Percentiles rank a stretch among this genome's conserved stretches.
phyloP scores from a whole-genome alignment of 1,139 yeast species.

The Blastobotrys arbuscula region DNA sequence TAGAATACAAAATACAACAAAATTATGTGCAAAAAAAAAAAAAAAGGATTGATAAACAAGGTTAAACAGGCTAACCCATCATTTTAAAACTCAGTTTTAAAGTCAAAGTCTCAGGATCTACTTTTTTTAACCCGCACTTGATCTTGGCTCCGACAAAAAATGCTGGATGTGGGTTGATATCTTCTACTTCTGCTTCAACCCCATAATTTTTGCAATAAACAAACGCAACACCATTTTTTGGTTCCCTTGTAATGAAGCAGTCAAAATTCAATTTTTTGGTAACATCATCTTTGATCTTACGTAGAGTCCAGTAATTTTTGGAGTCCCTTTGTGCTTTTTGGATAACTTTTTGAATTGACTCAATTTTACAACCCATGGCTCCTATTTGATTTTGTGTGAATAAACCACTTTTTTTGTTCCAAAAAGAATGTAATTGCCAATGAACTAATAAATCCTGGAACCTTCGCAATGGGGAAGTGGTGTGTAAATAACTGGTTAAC shows the following conservation, averaged over 20 bases:
- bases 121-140: slow-evolving; percentile 12
- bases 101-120: slow-evolving; percentile 12
- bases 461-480: slow-evolving; percentile 87
- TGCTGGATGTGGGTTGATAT: slow-evolving; percentile 4
- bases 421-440: slow-evolving; percentile 52
- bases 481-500: slow-evolving; percentile 56
- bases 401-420: slow-evolving; percentile 19
- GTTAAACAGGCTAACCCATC: slow-evolving; percentile 1
- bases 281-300: slow-evolving; percentile 30
- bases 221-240: slow-evolving; percentile 1
- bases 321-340: slow-evolving; percentile 28
- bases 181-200: slow-evolving; percentile 8
- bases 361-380: slow-evolving; percentile 28
- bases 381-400: slow-evolving; percentile 13
- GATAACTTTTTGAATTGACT: slow-evolving; percentile 18
- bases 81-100: slow-evolving; percentile 8
- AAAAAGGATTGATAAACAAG: too few relatives aligned
- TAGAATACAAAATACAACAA: too few relatives aligned
- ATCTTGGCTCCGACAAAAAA: slow-evolving; percentile 8
- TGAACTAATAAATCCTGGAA: slow-evolving; percentile 80
- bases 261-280: background rate
- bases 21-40: too few relatives aligned
- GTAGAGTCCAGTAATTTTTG: slow-evolving; percentile 40
- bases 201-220: slow-evolving; percentile 13
- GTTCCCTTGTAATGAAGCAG: slow-evolving; percentile 5